Evolutionary conservation across 2,329 filamentous ascomycete species (phyloP), one percentile per base, ranked within the genome.

Genomic region (Tolypocladium guangdongense): DNA sequence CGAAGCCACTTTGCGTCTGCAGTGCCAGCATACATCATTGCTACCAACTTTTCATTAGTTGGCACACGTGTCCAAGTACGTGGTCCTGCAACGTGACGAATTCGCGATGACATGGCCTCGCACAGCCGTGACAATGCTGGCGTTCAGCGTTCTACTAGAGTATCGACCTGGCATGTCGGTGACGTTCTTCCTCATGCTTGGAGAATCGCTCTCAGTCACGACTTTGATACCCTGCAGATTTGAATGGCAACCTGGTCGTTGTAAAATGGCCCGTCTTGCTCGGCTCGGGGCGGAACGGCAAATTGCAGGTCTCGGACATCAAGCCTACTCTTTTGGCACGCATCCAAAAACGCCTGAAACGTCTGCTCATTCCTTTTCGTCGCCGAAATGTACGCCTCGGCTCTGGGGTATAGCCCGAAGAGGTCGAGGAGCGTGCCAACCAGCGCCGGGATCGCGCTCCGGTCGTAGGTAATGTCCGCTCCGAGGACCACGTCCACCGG

Each of bases 381-480:
- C 20, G 84, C 84, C 4, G 86, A 78, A 54, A 91, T 83, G 47
- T 90, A 70, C 37, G 88, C 78, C 47, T 78, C 71, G 16, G 83
- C 71, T 0, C 64, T 62, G 2, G 81, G 77, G 57, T 81, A 80
- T 52, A 82, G 63, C 2, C 72, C 71, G 49, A 87, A 79, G 14
- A 90, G 70, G 50, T 84, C 78, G 35, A 76, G 69, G 51, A 91
- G 66, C 3, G 87, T 90, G 3, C 74, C 77, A 3, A 88, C 74
- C 27, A 92, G 73, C 1, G 80, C 72, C 0, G 83, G 80, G 50
- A 87, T 83, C 43, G 81, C 76, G 37, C 73, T 72, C 56, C 74
- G 74, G 63, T 92, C 87, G 66, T 91, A 92, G 1, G 86, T 91
- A 67, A 92, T 80, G 65, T 92, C 88, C 36, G 88, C 86, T 4